phyloP scores from a whole-genome alignment of 2,329 filamentous ascomycete genomes.

The Diaporthe velutina region DNA sequence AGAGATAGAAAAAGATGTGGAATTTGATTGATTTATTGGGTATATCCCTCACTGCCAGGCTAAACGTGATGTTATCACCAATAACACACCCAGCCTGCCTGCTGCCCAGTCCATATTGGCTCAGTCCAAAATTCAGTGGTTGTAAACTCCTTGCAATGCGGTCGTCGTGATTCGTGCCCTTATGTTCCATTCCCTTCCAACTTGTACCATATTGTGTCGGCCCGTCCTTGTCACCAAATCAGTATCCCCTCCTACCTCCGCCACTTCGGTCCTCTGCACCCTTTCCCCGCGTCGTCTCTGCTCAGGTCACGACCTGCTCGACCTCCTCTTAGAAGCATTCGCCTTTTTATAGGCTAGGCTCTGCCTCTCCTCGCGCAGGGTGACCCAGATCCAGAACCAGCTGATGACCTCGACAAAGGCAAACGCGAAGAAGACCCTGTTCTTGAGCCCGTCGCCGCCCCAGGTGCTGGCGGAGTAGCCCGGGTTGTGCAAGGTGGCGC shows the following conservation, averaged over 20 bases:
- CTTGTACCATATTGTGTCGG: background rate
- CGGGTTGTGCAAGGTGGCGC: constrained; percentile 49
- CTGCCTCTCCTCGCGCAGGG: constrained; percentile 74
- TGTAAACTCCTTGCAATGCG: constrained; percentile 27
- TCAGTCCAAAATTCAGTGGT: background rate
- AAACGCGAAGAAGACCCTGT: constrained; percentile 87
- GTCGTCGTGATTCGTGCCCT: background rate
- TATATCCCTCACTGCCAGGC: constrained; percentile 8
- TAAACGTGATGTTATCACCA: background rate
- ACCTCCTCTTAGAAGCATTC: constrained; percentile 1
- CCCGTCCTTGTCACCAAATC: background rate
- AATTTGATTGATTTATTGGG: background rate
- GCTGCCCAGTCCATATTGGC: background rate
- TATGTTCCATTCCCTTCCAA: background rate
- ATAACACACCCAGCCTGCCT: background rate
- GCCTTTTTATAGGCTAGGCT: constrained; percentile 52
- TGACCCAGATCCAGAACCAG: constrained; percentile 90
- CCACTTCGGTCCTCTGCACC: too few relatives aligned
- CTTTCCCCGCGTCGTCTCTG: background rate
- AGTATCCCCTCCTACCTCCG: background rate
- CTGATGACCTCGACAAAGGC: constrained; percentile 84
- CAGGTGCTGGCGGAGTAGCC: constrained; percentile 55
- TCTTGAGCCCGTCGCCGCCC: constrained; percentile 80
- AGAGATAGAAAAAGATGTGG: background rate
- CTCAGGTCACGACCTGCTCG: background rate